phyloP scores from a whole-genome alignment of 164 flowering plant species.

The Saururus chinensis region DNA sequence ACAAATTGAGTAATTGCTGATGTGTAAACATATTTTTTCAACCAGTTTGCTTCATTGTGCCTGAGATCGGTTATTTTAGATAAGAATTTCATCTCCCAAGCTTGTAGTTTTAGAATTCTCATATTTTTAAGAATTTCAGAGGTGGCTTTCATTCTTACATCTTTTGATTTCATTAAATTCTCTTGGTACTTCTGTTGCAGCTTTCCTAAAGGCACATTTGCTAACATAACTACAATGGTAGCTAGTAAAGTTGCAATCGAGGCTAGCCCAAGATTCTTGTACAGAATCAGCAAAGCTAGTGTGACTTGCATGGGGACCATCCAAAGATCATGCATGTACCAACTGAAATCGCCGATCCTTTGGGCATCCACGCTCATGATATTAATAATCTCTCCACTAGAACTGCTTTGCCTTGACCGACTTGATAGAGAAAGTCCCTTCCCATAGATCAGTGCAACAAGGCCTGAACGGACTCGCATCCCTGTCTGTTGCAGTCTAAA shows the following conservation, averaged over 20 bases:
- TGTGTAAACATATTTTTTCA: conserved; percentile 40
- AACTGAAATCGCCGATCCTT: conserved; percentile 46
- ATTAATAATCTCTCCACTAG: conserved; percentile 68
- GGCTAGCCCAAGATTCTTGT: conserved; percentile 59
- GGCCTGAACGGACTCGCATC: conserved; percentile 31
- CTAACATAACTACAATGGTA: conserved; percentile 42
- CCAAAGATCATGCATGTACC: conserved; percentile 72
- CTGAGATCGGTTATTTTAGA: conserved; percentile 43
- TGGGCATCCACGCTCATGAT: conserved; percentile 69
- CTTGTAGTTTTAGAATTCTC: conserved; percentile 80
- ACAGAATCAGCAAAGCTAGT: conserved; percentile 50
- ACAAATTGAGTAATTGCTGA: conserved; percentile 30
- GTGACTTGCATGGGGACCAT: conserved; percentile 41
- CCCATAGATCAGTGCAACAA: conserved; percentile 39
- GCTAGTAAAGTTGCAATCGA: conserved; percentile 42
- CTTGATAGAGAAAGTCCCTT: conserved; percentile 58
- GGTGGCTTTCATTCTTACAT: conserved; percentile 59
- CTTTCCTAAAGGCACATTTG: conserved; percentile 44
- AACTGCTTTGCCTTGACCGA: conserved; percentile 46
- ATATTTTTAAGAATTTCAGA: conserved; percentile 64
- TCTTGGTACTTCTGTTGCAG: conserved; percentile 41
- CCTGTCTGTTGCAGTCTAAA: conserved; percentile 46
- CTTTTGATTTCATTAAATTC: conserved; percentile 62
- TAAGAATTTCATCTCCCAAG: conserved; percentile 70
- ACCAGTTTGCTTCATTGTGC: conserved; percentile 45